These are phyloP conservation scores for Erysiphe neolycopersici DNA, from an alignment of 2,329 filamentous ascomycete genomes.

Conservation along the genomic window DNA sequence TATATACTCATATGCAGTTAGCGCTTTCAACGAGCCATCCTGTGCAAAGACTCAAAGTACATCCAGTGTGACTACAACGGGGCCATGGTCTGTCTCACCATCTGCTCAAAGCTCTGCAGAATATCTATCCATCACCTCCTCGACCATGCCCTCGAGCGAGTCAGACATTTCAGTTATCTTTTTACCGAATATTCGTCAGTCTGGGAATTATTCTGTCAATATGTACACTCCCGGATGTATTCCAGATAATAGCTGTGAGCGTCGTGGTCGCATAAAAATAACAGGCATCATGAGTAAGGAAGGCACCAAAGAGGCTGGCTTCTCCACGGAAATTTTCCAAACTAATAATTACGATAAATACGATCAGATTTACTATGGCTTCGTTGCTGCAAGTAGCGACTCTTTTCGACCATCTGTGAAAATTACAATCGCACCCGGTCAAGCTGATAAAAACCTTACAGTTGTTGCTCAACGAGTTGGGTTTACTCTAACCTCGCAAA, in stretches of 20 bases:
- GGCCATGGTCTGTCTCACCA: constrained; percentile 45
- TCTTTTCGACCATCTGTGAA: constrained; percentile 62
- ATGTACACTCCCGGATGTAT: constrained; percentile 81
- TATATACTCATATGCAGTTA: constrained; percentile 62
- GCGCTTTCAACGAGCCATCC: constrained; percentile 65
- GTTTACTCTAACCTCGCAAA: constrained; percentile 47
- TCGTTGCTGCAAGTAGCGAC: constrained; percentile 45
- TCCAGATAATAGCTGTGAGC: constrained; percentile 49
- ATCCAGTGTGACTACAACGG: constrained; percentile 41
- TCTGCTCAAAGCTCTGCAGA: constrained; percentile 44
- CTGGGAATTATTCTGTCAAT: constrained; percentile 75
- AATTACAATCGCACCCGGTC: constrained; percentile 38
- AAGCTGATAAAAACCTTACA: constrained; percentile 34
- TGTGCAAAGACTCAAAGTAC: constrained; percentile 39
- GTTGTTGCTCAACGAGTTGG: constrained; percentile 76
- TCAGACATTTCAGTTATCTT: constrained; percentile 47
- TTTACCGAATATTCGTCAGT: constrained; percentile 57
- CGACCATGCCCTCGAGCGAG: constrained; percentile 30
- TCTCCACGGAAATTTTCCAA: constrained; percentile 45
- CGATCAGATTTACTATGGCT: constrained; percentile 69
- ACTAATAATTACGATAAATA: constrained; percentile 96
- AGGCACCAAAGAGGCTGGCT: constrained; percentile 17
- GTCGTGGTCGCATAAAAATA: constrained; percentile 58
- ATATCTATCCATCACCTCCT: constrained; percentile 39
- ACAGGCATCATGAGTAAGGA: constrained; percentile 39